A percentile compares a stretch with the other conserved stretches of the same genome.
These are phyloP conservation scores for Adiantum capillusveneris DNA, from an alignment of 75 land plant species.

Conservation along the genomic window DNA sequence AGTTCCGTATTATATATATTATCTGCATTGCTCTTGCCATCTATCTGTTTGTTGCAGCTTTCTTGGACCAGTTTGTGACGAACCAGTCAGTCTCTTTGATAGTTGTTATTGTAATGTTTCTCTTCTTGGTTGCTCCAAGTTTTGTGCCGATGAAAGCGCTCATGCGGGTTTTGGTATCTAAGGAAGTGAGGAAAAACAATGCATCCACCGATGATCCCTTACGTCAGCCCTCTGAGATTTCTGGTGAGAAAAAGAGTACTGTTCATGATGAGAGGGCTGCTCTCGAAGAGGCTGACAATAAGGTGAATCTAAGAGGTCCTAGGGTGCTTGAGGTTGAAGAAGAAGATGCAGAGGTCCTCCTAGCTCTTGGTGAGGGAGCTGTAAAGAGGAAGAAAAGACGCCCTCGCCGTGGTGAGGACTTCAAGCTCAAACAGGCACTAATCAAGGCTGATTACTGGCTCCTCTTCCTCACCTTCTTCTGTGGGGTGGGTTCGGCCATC, in stretches of 20 bases:
- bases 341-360: slow-evolving; percentile 20
- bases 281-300: too few relatives aligned
- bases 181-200: too few relatives aligned
- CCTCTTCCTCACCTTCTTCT: slow-evolving; percentile 36
- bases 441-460: slow-evolving; percentile 49
- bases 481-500: slow-evolving; percentile 44
- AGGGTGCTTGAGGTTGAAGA: not conserved
- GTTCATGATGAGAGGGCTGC: too few relatives aligned
- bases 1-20: slow-evolving; percentile 9
- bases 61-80: slow-evolving; percentile 6
- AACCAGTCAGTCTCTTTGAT: not conserved
- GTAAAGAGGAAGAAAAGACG: slow-evolving; percentile 21
- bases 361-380: slow-evolving; percentile 34
- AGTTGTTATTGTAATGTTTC: slow-evolving; percentile 13
- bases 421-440: slow-evolving; percentile 34
- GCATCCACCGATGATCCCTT: too few relatives aligned
- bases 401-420: slow-evolving; percentile 38
- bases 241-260: too few relatives aligned
- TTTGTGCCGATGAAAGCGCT: slow-evolving; percentile 10
- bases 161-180: not conserved
- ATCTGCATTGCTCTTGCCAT: slow-evolving; percentile 17
- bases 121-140: slow-evolving; percentile 22
- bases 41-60: slow-evolving; percentile 7
- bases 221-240: too few relatives aligned
- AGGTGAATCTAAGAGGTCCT: too few relatives aligned